Evolutionary conservation across 2,329 filamentous ascomycete species (phyloP).

Genomic region (Neoascochyta sp.): DNA sequence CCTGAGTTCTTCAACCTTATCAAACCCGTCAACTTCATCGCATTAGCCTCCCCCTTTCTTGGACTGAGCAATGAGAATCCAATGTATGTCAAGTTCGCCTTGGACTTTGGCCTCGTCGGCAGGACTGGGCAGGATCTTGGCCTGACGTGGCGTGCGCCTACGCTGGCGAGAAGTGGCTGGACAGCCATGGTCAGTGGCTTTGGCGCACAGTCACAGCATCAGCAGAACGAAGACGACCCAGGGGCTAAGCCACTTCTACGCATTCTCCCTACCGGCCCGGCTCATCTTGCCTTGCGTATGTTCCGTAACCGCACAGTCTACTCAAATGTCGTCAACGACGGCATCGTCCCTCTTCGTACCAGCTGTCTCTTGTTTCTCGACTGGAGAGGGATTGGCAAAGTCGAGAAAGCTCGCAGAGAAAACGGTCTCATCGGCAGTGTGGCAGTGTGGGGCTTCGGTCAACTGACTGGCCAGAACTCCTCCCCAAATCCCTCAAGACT

Average conservation of each 20-base stretch:
- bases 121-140: conserved; percentile 93
- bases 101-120: conserved; percentile 96
- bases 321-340: conserved; percentile 96
- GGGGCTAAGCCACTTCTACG: conserved; percentile 84
- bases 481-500: conserved; percentile 54
- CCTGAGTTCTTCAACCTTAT: conserved; percentile 85
- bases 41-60: conserved; percentile 80
- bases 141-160: conserved; percentile 88
- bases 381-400: conserved; percentile 88
- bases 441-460: conserved; percentile 90
- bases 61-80: conserved; percentile 97
- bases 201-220: conserved; percentile 57
- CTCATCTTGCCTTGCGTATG: conserved; percentile 78
- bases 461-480: conserved; percentile 69
- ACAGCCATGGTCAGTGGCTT: conserved; percentile 80
- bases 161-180: conserved; percentile 81
- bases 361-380: conserved; percentile 96
- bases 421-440: conserved; percentile 90
- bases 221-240: conserved; percentile 60
- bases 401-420: conserved; percentile 89
- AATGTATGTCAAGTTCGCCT: conserved; percentile 91
- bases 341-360: conserved; percentile 89
- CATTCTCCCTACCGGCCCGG: conserved; percentile 86
- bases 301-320: conserved; percentile 91
- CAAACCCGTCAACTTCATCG: conserved; percentile 84